Percentiles rank a stretch among this genome's conserved stretches.
Evolutionary conservation across 345 rosid species (phyloP).

Genomic region (Ailanthus altissimus): DNA sequence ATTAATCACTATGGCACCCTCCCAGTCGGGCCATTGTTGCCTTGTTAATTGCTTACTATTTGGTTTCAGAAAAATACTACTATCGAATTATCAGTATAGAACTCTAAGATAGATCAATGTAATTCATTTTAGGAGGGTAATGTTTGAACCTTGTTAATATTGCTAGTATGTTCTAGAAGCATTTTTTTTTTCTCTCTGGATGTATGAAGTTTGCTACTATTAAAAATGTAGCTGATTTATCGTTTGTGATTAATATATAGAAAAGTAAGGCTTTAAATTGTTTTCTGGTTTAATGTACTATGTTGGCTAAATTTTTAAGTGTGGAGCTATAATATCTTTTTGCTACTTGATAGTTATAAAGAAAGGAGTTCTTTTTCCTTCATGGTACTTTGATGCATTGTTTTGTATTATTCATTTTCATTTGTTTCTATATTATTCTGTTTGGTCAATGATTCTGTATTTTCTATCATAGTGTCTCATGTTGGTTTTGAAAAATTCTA

Average conservation of each 20-base stretch:
- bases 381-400: too few relatives aligned
- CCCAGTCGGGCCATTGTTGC: too few relatives aligned
- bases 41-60: too few relatives aligned
- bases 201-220: not conserved
- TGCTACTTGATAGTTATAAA: not conserved
- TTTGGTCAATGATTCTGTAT: too few relatives aligned
- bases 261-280: not conserved
- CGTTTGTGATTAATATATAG: not conserved
- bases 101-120: too few relatives aligned
- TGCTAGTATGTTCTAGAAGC: not conserved
- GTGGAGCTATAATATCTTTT: not conserved
- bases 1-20: too few relatives aligned
- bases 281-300: too few relatives aligned
- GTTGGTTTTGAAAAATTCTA: not conserved
- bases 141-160: not conserved
- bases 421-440: not conserved
- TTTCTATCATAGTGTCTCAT: not conserved
- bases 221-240: not conserved
- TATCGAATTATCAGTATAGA: too few relatives aligned
- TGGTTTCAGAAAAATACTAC: too few relatives aligned
- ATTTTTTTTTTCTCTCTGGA: not conserved
- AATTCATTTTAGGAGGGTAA: too few relatives aligned
- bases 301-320: not conserved
- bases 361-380: not conserved
- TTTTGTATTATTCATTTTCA: too few relatives aligned